These are phyloP conservation scores for Pseudogymnoascus sp. DNA, from an alignment of 2,329 filamentous ascomycete species.

Conservation along the genomic window DNA sequence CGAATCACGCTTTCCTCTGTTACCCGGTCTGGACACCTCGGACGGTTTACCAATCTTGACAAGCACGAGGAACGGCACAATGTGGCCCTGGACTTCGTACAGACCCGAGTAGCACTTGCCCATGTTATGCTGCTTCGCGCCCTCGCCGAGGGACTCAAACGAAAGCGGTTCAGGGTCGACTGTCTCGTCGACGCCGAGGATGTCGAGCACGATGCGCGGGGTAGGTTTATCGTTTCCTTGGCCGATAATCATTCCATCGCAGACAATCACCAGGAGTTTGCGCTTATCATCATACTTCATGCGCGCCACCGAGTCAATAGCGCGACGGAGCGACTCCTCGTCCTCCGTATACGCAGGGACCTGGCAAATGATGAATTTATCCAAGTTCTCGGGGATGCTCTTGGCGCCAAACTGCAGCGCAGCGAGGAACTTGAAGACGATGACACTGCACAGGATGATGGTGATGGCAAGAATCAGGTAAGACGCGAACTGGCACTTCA, in stretches of 20 bases:
- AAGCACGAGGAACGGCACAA: conserved; percentile 92
- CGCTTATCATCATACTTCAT: conserved; percentile 97
- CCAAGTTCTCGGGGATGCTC: conserved; percentile 77
- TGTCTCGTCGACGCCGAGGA: conserved; percentile 86
- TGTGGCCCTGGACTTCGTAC: conserved; percentile 96
- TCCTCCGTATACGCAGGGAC: conserved; percentile 97
- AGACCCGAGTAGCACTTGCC: conserved; percentile 96
- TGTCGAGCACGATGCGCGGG: conserved; percentile 95
- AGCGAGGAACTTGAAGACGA: conserved; percentile 81
- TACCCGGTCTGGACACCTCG: conserved; percentile 71
- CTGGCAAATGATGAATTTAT: conserved; percentile 98
- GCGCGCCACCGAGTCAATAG: conserved; percentile 86
- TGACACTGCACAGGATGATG: conserved; percentile 72
- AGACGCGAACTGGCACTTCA: conserved; percentile 80
- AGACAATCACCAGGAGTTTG: conserved; percentile 93
- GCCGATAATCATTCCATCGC: conserved; percentile 94
- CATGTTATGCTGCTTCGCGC: conserved; percentile 98
- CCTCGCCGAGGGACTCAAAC: conserved; percentile 93
- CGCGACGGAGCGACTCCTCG: conserved; percentile 88
- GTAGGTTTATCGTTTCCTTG: conserved; percentile 93
- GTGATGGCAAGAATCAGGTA: conserved; percentile 84
- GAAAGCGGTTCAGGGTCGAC: conserved; percentile 93
- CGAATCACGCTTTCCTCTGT: conserved; percentile 98
- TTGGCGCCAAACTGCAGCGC: conserved; percentile 92
- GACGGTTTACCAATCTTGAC: conserved; percentile 88